These are phyloP conservation scores for Pulveroboletus sp. DNA, from an alignment of 768 basidiomycete species.

Conservation along the genomic window DNA sequence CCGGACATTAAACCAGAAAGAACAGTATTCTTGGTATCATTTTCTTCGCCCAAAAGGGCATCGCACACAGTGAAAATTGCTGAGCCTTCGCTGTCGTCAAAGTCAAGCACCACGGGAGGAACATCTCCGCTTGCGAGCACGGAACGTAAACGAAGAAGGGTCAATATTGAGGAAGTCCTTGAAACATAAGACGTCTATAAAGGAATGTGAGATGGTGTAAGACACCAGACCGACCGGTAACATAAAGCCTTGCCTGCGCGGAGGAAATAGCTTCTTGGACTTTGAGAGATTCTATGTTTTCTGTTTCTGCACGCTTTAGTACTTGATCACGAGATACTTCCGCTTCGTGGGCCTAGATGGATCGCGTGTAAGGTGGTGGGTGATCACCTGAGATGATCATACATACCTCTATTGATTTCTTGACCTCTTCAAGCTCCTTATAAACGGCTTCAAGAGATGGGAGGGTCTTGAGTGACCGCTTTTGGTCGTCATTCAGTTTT, in stretches of 20 bases:
- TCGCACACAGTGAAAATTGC: conserved; percentile 52
- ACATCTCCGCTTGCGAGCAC: conserved; percentile 43
- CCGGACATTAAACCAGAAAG: conserved; percentile 54
- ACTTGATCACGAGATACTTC: conserved; percentile 56
- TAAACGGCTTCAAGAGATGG: conserved; percentile 71
- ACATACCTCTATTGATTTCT: conserved; percentile 83
- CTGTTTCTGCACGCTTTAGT: conserved; percentile 50
- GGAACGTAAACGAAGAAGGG: conserved; percentile 55
- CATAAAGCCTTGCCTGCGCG: conserved; percentile 45
- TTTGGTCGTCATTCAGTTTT: conserved; percentile 87
- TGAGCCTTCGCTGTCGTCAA: conserved; percentile 48
- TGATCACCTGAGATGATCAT: conserved; percentile 8
- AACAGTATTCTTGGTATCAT: conserved; percentile 44
- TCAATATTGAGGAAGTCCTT: conserved; percentile 49
- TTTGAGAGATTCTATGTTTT: conserved; percentile 51
- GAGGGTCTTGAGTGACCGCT: conserved; percentile 63
- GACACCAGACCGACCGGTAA: neutral
- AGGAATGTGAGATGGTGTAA: neutral
- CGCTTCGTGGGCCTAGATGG: conserved; percentile 53
- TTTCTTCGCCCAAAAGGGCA: conserved; percentile 52
- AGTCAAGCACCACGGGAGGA: conserved; percentile 36
- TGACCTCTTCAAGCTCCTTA: conserved; percentile 80
- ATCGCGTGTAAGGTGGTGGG: conserved; percentile 1
- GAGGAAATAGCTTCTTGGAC: conserved; percentile 51
- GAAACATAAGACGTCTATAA: conserved; percentile 40